Percentiles rank a stretch among this genome's conserved stretches.
Evolutionary conservation across 2,329 filamentous ascomycete species (phyloP).

Genomic region (Falciphora oryzae): DNA sequence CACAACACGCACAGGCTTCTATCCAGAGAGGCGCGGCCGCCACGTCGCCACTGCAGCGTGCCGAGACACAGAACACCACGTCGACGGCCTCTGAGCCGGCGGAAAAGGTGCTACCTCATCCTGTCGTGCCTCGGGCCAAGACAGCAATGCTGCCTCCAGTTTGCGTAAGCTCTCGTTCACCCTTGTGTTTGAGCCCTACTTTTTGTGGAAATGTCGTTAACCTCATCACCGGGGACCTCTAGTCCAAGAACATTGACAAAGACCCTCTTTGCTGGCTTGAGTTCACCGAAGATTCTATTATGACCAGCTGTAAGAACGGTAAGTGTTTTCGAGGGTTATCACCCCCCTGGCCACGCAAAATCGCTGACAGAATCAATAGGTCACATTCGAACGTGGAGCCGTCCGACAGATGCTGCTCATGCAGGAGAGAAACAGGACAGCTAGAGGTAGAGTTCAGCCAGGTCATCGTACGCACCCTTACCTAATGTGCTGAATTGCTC

Average conservation of each 20-base stretch:
- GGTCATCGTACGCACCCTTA: neutral
- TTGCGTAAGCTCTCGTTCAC: slow-evolving; percentile 53
- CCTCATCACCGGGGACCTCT: slow-evolving; percentile 8
- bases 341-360: too few species aligned
- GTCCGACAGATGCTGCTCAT: slow-evolving; percentile 32
- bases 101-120: slow-evolving; percentile 48
- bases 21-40: slow-evolving; percentile 15
- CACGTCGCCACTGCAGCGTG: slow-evolving; percentile 43
- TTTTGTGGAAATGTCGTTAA: slow-evolving; percentile 11
- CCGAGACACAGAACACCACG: slow-evolving; percentile 55
- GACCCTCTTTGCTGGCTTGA: slow-evolving; percentile 85
- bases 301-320: slow-evolving; percentile 90
- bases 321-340: slow-evolving; percentile 29
- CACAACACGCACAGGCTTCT: neutral
- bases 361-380: slow-evolving; percentile 22
- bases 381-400: slow-evolving; percentile 36
- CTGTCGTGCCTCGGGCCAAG: slow-evolving; percentile 76
- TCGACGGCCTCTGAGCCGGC: slow-evolving; percentile 48
- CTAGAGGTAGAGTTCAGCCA: neutral
- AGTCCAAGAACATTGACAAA: slow-evolving; percentile 78
- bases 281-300: slow-evolving; percentile 90
- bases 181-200: slow-evolving; percentile 4
- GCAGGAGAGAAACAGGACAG: slow-evolving; percentile 13
- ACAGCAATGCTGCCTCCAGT: slow-evolving; percentile 88
- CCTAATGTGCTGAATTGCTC: neutral